phyloP scores from a whole-genome alignment of 78 protist genomes.

The Diacronema lutheri region DNA sequence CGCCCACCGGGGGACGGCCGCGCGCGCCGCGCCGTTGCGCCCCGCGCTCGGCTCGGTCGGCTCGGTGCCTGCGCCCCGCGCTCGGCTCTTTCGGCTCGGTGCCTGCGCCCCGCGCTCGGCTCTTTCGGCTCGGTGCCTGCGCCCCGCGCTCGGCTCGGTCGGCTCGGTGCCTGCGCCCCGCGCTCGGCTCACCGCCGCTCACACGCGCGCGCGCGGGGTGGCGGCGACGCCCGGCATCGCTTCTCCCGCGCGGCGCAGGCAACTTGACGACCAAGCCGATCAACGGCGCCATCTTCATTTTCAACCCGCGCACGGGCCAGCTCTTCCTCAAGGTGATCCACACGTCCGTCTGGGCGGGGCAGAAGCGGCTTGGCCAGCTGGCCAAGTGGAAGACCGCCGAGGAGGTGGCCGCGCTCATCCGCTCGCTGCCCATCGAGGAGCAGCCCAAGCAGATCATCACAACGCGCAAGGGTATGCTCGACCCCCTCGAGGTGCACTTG shows the following conservation, averaged over 20 bases:
- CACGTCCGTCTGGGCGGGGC: slow-evolving; percentile 98
- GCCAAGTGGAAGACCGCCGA: slow-evolving; percentile 94
- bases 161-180: too few relatives aligned
- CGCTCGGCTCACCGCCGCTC: neutral
- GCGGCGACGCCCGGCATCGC: neutral
- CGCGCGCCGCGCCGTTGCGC: neutral
- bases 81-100: too few relatives aligned
- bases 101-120: too few relatives aligned
- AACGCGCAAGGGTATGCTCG: slow-evolving; percentile 96
- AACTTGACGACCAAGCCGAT: slow-evolving; percentile 91
- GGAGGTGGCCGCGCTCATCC: slow-evolving; percentile 98
- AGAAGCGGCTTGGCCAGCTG: slow-evolving; percentile 98
- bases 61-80: too few relatives aligned
- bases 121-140: too few relatives aligned
- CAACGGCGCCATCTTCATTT: slow-evolving; percentile 99
- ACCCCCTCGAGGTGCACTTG: slow-evolving; percentile 95
- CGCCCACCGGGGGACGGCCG: too few relatives aligned
- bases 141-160: too few relatives aligned
- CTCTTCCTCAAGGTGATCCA: slow-evolving; percentile 98
- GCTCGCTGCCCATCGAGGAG: slow-evolving; percentile 97
- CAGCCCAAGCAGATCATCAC: slow-evolving; percentile 99
- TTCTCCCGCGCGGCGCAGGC: too few relatives aligned
- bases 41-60: too few relatives aligned
- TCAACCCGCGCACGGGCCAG: slow-evolving; percentile 99
- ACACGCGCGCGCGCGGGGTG: neutral